These are phyloP conservation scores for Musa schizocarpa DNA, from an alignment of 176 grass and related monocot species.

Conservation along the genomic window DNA sequence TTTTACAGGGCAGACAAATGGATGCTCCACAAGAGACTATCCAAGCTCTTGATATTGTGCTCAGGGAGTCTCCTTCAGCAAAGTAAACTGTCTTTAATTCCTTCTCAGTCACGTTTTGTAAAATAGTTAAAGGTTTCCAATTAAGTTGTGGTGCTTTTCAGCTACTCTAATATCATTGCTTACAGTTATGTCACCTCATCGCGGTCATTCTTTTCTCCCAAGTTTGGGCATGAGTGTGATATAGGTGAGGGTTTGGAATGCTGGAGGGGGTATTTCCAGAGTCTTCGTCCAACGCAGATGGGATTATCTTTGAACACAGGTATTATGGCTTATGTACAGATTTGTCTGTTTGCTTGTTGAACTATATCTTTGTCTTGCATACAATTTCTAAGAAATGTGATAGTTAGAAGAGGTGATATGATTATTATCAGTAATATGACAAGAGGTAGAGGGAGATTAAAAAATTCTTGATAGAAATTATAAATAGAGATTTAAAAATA, in stretches of 20 bases:
- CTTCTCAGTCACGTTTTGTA: neutral
- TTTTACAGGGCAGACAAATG: slow-evolving; percentile 46
- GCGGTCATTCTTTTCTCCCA: slow-evolving; percentile 73
- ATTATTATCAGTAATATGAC: too few relatives aligned
- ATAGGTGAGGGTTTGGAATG: slow-evolving; percentile 79
- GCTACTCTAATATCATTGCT: neutral
- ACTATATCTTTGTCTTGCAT: neutral
- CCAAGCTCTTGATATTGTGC: slow-evolving; percentile 82
- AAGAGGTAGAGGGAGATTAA: too few relatives aligned
- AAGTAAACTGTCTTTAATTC: slow-evolving; percentile 28
- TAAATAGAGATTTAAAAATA: too few relatives aligned
- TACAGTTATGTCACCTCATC: slow-evolving; percentile 62
- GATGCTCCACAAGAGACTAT: slow-evolving; percentile 82
- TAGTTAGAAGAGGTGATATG: neutral
- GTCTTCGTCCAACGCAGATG: slow-evolving; percentile 80
- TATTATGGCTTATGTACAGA: slow-evolving; percentile 7
- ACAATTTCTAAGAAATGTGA: neutral
- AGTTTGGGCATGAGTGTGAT: slow-evolving; percentile 37
- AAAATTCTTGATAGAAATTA: too few relatives aligned
- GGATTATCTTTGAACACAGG: slow-evolving; percentile 73
- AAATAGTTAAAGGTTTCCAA: neutral
- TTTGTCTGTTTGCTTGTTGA: neutral
- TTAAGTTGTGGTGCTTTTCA: neutral
- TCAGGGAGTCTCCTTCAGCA: slow-evolving; percentile 60
- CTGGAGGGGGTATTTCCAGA: slow-evolving; percentile 93